These are phyloP conservation scores for Trypanosoma scelopori DNA, from an alignment of 208 protist species.

Conservation along the genomic window DNA sequence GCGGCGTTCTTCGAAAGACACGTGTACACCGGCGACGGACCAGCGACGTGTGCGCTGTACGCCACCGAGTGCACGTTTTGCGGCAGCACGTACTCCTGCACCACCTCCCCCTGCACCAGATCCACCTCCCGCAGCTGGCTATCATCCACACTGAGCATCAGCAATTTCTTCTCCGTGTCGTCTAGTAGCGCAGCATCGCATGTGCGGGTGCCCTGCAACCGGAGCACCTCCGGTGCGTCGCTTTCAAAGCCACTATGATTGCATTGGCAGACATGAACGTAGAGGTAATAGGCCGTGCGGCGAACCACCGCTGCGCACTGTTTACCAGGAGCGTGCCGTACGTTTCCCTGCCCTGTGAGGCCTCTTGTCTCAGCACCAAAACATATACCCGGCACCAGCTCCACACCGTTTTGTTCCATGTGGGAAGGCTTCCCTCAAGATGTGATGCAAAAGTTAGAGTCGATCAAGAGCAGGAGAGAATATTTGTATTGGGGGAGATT, in stretches of 20 bases:
- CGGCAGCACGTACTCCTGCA: conserved; percentile 48
- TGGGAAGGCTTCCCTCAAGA: too few species aligned
- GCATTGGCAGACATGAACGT: too few species aligned
- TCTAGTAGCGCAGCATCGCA: conserved; percentile 46
- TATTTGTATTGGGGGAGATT: too few species aligned
- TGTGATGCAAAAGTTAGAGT: too few species aligned
- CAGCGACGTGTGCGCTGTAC: conserved; percentile 49
- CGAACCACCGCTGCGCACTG: too few species aligned
- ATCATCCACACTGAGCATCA: conserved; percentile 41
- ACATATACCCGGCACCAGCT: too few species aligned
- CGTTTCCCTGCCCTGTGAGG: too few species aligned
- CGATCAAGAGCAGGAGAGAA: too few species aligned
- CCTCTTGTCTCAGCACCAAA: too few species aligned
- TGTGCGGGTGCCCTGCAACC: conserved; percentile 27
- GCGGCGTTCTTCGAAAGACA: conserved; percentile 49
- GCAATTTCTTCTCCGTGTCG: conserved; percentile 43
- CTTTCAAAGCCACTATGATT: conserved; percentile 37
- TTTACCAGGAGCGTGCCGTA: too few species aligned
- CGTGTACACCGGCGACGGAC: conserved; percentile 44
- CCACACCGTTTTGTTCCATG: too few species aligned
- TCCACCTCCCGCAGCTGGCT: conserved; percentile 43
- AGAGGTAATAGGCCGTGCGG: too few species aligned
- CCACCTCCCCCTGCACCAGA: conserved; percentile 43
- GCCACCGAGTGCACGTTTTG: conserved; percentile 28
- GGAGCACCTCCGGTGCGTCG: conserved; percentile 19